A percentile compares a stretch with the other conserved stretches of the same genome.
Conservation (phyloP, 1,284 basidiomycete species). For the Stereum hirsutum region DNA sequence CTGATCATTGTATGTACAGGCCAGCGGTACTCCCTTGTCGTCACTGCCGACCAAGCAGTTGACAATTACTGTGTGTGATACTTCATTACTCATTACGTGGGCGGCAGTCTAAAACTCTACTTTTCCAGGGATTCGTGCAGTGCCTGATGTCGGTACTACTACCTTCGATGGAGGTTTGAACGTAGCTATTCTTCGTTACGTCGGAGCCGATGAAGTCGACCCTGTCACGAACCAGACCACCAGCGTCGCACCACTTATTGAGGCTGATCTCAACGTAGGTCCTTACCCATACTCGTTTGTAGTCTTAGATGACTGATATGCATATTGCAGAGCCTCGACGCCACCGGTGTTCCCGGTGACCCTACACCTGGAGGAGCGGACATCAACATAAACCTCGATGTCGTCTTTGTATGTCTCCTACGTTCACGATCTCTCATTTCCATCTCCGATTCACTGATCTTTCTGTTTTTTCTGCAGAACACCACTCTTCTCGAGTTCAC, state of each 20-base stretch:
- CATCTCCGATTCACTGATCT: not conserved
- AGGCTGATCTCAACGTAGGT: conserved; percentile 17
- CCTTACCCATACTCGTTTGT: not conserved
- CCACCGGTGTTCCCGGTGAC: conserved; percentile 14
- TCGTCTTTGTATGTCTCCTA: conserved; percentile 15
- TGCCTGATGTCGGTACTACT: conserved; percentile 3
- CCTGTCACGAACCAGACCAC: conserved; percentile 27
- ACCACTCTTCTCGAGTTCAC: conserved; percentile 7
- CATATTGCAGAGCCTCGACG: not conserved
- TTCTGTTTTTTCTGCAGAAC: conserved; percentile 1
- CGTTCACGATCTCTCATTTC: not conserved
- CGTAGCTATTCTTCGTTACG: conserved; percentile 30
- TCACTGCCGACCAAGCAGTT: conserved; percentile 26
- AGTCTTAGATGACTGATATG: not conserved
- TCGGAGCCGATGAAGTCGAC: conserved; percentile 29
- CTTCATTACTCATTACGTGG: not conserved
- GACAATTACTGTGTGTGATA: conserved; percentile 29
- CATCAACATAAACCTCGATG: conserved; percentile 17
- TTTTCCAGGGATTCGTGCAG: conserved; percentile 20
- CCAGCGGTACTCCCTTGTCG: conserved; percentile 26
- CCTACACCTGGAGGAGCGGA: conserved; percentile 19
- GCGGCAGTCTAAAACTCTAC: not conserved
- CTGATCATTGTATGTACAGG: conserved; percentile 12
- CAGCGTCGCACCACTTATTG: conserved; percentile 14
- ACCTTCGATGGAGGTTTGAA: conserved; percentile 20